Evolutionary conservation across 2,329 filamentous ascomycete genomes (phyloP).

Genomic region (Aureobasidium vineae): DNA sequence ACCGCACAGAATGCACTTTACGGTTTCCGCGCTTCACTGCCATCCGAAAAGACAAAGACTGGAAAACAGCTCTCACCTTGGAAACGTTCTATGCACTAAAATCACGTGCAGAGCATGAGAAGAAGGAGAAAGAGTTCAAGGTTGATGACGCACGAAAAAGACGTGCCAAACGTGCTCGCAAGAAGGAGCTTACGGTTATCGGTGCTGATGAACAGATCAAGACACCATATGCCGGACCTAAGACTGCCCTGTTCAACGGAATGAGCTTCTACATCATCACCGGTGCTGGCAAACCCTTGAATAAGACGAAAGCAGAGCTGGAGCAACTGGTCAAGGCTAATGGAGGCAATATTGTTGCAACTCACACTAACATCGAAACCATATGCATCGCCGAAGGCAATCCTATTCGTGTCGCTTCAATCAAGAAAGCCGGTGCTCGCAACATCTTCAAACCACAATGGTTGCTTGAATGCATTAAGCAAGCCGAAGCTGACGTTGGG

Average conservation of each 20-base stretch:
- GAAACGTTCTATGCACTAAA: slow-evolving; percentile 75
- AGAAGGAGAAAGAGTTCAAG: slow-evolving; percentile 70
- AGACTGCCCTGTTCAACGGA: slow-evolving; percentile 68
- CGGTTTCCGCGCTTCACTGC: slow-evolving; percentile 88
- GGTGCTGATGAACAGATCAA: slow-evolving; percentile 59
- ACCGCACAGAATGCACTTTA: slow-evolving; percentile 72
- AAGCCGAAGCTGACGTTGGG: slow-evolving; percentile 55
- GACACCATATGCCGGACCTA: slow-evolving; percentile 57
- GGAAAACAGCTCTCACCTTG: slow-evolving; percentile 74
- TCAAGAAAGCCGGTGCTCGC: slow-evolving; percentile 68
- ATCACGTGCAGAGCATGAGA: slow-evolving; percentile 65
- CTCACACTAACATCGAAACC: slow-evolving; percentile 62
- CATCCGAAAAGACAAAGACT: slow-evolving; percentile 77
- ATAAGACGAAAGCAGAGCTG: slow-evolving; percentile 73
- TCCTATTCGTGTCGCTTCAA: slow-evolving; percentile 74
- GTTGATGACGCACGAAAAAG: slow-evolving; percentile 67
- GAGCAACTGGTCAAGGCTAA: slow-evolving; percentile 80
- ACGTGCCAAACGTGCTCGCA: slow-evolving; percentile 55
- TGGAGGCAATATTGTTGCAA: slow-evolving; percentile 76
- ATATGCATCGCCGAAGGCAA: slow-evolving; percentile 77
- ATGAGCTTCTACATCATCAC: slow-evolving; percentile 79
- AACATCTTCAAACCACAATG: slow-evolving; percentile 78
- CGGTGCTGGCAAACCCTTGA: slow-evolving; percentile 66
- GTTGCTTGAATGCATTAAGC: slow-evolving; percentile 76
- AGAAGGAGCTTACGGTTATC: slow-evolving; percentile 70